Evolutionary conservation across 768 basidiomycete species (phyloP), one percentile per base, ranked within the genome.

Genomic region (Pluteus cervinus): DNA sequence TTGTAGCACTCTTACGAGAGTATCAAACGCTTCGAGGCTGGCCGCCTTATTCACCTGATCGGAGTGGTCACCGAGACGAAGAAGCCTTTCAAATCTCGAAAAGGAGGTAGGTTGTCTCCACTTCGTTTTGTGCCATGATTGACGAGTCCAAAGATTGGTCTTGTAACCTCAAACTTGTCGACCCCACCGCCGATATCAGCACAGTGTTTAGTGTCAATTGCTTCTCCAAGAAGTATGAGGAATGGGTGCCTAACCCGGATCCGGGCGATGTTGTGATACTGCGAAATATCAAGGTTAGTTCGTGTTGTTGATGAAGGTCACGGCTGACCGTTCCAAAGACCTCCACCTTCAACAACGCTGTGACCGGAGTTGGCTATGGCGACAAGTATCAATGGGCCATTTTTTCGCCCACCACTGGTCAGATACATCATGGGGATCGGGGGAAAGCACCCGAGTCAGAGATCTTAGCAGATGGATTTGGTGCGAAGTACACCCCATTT

Each of bases 321-420:
- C 7, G 14, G 7, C 28, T 11, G 15, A 33, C 33, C 23, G 18
- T 29, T 15, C 15, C 10, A 15, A 22, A 29, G 28, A 23, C 36
- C 14, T 40, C 3, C 32, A 10, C 40, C 24, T 17, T 20, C 12
- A 25, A 56, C 3, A 62, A 62, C 1, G 21, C 4, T 5, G 1
- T 54, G 3, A 56, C 51, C n/a, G 73, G 68, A 12, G 54, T 61
- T 1, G 78, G 75, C 2, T 74, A 72, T 36, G 29, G 55, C 18
- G 62, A 72, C 46, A 65, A 55, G 41, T 51, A 78, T 36, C 58
- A 61, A 22, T 83, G 80, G 80, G 72, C 73, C 3, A 60, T 76
- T 21, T 82, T 70, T 35, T 65, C 70, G 24, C 59, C 65, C 2
- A 46, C 48, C 12, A 55, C 49, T 1, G 62, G 66, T 16, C 53